Evolutionary conservation across 805 yeast species (phyloP).

Genomic region (Cyberlindnera mycetangii): DNA sequence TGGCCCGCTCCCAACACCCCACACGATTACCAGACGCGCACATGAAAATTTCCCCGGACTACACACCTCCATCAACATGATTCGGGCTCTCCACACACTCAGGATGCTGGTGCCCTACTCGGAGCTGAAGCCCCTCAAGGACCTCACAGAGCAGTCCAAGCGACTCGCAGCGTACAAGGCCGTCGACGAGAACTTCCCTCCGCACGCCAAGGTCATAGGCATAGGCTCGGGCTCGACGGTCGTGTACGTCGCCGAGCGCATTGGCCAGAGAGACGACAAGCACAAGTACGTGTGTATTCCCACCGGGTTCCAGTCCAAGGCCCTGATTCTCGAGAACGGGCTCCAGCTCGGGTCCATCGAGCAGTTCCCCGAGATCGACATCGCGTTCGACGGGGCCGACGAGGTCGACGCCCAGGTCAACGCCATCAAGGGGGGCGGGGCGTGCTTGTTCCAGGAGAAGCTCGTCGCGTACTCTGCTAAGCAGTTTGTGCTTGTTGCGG

Average conservation of each 20-base stretch:
- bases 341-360: conserved; percentile 77
- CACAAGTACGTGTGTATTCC: conserved; percentile 75
- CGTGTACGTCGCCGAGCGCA: conserved; percentile 92
- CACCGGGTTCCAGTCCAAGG: conserved; percentile 94
- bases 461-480: conserved; percentile 80
- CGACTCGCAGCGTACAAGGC: conserved; percentile 88
- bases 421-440: conserved; percentile 98
- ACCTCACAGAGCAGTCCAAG: conserved; percentile 76
- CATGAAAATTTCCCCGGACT: background rate
- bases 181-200: conserved; percentile 80
- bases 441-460: conserved; percentile 95
- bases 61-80: background rate
- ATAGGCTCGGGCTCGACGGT: conserved; percentile 98
- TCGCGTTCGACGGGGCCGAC: conserved; percentile 98
- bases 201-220: conserved; percentile 73
- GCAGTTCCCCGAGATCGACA: conserved; percentile 76
- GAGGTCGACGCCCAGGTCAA: conserved; percentile 82
- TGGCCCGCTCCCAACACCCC: too few species aligned
- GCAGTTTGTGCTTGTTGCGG: conserved; percentile 86
- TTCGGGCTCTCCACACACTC: background rate
- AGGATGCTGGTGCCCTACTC: conserved; percentile 27
- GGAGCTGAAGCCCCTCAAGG: conserved; percentile 30
- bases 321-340: conserved; percentile 78
- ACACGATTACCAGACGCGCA: background rate
- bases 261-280: conserved; percentile 64